Base-by-base conservation (phyloP, 805 yeast genomes). In the Babjeviella inositovora region DNA sequence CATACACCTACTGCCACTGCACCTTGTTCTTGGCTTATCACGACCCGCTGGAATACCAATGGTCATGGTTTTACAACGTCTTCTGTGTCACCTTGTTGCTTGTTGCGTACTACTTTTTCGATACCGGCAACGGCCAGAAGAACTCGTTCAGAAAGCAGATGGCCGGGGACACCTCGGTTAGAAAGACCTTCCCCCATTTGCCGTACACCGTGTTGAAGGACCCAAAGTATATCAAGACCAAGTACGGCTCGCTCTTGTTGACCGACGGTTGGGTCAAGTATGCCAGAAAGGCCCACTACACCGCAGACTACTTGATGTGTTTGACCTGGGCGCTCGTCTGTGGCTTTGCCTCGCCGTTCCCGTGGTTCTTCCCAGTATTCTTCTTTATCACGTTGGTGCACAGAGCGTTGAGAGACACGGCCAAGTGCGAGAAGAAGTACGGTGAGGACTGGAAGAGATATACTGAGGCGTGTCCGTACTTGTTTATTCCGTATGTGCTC, bases 1-100 rank as follows among this genome's bases (percentile, higher is more conserved):
- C 98, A 23, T 90, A 73, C 70, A 87, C 97, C 20, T 90, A 90
- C 57, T 82, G 96, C 51, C 95, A 84, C 44, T 75, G 92, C 48
- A 80, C 94, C 7, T 59, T 90, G 39, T 90, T 54, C 57, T 53
- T 90, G 39, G 72, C 71, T 35, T 70, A 71, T 54, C 94, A 81
- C 50, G 63, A 80, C 28, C 97, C 97, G 21, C 36, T 53, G 11
- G 93, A 80, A 45, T 90, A 90, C 53, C 47, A 61, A 21, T 70
- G 87, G 79, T 63, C 87, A 5, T 47, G 62, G 19, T 28, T 34
- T 6, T 81, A 75, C 60, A 70, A 70, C 47, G 39, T 53, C 11
- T 42, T 61, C 17, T 53, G 84, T 33, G 67, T 68, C 39, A 53
- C 56, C 6, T 42, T 67, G 8, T 57, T 84, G 34, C 37, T 77